Conservation (phyloP, 2,329 filamentous ascomycete species). For the Teratosphaeria pseudoeucalypti region DNA sequence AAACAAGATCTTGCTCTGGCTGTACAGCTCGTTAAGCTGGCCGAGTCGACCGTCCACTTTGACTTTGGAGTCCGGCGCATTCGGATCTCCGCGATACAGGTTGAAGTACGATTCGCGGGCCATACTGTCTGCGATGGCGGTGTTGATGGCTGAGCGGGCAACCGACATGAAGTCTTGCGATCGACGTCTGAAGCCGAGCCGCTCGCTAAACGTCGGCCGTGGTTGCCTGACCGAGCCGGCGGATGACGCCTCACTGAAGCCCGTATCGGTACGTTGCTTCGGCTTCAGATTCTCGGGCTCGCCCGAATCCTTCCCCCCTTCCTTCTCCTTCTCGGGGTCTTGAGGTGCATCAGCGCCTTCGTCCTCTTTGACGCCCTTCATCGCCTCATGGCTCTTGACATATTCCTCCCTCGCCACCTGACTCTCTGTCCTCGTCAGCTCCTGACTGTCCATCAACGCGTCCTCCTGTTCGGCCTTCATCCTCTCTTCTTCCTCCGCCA, state of each 20-base stretch:
- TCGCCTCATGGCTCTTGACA: constrained; percentile 20
- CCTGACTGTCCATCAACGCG: background rate
- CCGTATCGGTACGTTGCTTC: constrained; percentile 13
- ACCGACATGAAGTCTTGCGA: constrained; percentile 32
- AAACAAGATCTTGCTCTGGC: constrained; percentile 86
- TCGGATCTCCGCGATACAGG: constrained; percentile 63
- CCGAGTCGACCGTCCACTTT: constrained; percentile 79
- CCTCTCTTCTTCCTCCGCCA: constrained; percentile 49
- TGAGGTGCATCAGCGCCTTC: constrained; percentile 2
- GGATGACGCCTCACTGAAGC: background rate
- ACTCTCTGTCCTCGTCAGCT: constrained; percentile 22
- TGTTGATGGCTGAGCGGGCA: constrained; percentile 7
- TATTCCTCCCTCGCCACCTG: constrained; percentile 23
- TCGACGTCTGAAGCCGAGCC: constrained; percentile 43
- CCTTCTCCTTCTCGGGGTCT: background rate
- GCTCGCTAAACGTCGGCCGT: constrained; percentile 29
- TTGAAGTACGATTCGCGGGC: constrained; percentile 67
- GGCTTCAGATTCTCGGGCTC: constrained; percentile 8
- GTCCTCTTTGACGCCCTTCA: constrained; percentile 11
- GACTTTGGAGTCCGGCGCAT: constrained; percentile 46
- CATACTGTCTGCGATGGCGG: constrained; percentile 25
- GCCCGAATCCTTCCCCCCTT: constrained; percentile 6
- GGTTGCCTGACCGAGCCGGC: background rate
- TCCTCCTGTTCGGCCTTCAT: constrained; percentile 4
- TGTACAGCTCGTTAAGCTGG: constrained; percentile 85